A percentile compares a stretch with the other conserved stretches of the same genome.
Conservation (phyloP, 257 asterid genomes). For the Cynanchum wilfordii region DNA sequence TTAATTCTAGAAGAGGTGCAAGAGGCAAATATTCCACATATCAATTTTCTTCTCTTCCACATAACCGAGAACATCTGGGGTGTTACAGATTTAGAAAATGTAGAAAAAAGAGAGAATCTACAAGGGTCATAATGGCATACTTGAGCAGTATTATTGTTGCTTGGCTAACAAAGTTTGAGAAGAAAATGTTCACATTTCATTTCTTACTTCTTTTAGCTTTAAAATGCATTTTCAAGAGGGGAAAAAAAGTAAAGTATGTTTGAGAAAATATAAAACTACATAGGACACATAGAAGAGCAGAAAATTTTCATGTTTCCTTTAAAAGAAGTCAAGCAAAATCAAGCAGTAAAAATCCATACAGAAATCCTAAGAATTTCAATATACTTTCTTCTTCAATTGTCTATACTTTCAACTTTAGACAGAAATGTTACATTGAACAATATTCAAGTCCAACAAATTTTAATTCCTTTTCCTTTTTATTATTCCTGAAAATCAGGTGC, state of each 20-base stretch:
- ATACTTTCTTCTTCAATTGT: constrained; percentile 1
- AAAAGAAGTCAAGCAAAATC: background rate
- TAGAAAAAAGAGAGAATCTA: background rate
- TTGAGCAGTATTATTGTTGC: background rate
- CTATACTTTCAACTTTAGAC: background rate
- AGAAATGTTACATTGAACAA: background rate
- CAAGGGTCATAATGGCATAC: background rate
- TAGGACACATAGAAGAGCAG: background rate
- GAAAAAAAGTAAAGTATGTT: background rate
- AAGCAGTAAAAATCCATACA: background rate
- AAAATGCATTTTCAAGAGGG: background rate
- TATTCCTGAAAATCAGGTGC: background rate
- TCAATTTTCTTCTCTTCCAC: background rate
- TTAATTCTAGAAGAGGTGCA: background rate
- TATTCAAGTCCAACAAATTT: background rate
- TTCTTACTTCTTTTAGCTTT: background rate
- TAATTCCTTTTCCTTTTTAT: background rate
- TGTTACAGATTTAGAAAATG: background rate
- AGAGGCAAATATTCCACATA: background rate
- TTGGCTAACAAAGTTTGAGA: background rate
- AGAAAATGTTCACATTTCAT: background rate
- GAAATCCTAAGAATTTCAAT: background rate
- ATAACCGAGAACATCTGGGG: background rate
- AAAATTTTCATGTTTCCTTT: background rate
- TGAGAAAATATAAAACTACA: background rate